These are phyloP conservation scores for Smittium culicis DNA, from an alignment of 371 early-diverging fungal genomes.

Conservation along the genomic window DNA sequence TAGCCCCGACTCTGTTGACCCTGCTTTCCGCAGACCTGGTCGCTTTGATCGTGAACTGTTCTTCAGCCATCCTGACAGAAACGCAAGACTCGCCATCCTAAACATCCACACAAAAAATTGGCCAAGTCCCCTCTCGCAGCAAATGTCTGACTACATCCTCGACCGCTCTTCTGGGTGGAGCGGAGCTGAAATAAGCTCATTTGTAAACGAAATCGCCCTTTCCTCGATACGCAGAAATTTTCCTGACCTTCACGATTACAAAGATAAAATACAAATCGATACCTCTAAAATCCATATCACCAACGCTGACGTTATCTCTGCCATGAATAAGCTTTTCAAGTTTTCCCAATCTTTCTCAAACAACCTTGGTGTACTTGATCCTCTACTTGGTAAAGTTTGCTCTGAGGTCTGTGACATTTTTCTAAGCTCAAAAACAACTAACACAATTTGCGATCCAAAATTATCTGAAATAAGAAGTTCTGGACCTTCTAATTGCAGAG, in stretches of 20 bases:
- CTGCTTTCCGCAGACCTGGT: conserved; percentile 95
- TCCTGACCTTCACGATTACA: neutral
- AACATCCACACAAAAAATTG: neutral
- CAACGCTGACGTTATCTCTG: neutral
- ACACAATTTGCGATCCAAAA: too few species aligned
- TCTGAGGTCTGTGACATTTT: neutral
- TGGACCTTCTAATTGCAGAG: neutral
- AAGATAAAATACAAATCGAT: neutral
- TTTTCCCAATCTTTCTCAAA: neutral
- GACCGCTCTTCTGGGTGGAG: neutral
- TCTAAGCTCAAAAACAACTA: neutral
- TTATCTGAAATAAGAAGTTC: too few species aligned
- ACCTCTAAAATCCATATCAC: neutral
- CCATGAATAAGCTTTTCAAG: neutral
- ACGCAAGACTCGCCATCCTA: conserved; percentile 48
- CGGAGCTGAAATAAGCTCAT: neutral
- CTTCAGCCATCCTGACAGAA: conserved; percentile 61
- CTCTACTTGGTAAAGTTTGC: neutral
- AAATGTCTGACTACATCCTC: neutral
- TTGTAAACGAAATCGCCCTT: neutral
- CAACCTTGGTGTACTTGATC: neutral
- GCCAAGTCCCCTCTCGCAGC: neutral
- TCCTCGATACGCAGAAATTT: neutral
- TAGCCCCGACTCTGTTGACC: conserved; percentile 93
- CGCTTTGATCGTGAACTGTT: conserved; percentile 89